Percentiles rank a stretch among this genome's conserved stretches.
phyloP scores from a whole-genome alignment of 1,284 basidiomycete species.

The Fomitopsis pinicola region DNA sequence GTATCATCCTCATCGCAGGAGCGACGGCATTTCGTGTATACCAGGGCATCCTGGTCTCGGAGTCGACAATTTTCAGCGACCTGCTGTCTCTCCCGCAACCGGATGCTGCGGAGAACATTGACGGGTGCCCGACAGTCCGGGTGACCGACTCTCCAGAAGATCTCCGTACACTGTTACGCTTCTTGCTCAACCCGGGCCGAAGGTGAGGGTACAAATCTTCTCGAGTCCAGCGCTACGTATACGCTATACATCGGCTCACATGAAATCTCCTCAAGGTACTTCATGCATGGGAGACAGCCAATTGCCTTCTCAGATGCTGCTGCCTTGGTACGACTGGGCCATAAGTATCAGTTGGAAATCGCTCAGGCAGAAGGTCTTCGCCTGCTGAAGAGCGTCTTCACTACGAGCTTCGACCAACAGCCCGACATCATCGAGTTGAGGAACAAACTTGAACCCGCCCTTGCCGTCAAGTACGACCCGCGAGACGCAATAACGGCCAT shows the following conservation, averaged over 20 bases:
- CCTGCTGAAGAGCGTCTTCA: neutral
- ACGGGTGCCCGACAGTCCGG: neutral
- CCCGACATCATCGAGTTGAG: no score
- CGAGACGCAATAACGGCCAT: no score
- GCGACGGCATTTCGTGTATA: neutral
- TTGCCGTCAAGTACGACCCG: no score
- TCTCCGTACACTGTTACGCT: neutral
- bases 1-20: neutral
- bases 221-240: no score
- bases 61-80: conserved; percentile 12
- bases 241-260: neutral
- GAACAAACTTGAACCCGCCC: no score
- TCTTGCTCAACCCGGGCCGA: neutral
- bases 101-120: neutral
- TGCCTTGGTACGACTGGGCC: neutral
- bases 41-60: neutral
- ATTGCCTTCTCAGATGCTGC: neutral
- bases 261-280: neutral
- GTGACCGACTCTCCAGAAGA: neutral
- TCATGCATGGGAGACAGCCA: neutral
- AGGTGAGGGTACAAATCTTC: neutral
- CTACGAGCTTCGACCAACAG: no score
- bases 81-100: conserved; percentile 10
- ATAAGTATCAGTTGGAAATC: neutral
- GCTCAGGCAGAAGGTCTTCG: neutral